Conservation (phyloP, 495 filamentous ascomycete species). For the Xylaria bambusicola region DNA sequence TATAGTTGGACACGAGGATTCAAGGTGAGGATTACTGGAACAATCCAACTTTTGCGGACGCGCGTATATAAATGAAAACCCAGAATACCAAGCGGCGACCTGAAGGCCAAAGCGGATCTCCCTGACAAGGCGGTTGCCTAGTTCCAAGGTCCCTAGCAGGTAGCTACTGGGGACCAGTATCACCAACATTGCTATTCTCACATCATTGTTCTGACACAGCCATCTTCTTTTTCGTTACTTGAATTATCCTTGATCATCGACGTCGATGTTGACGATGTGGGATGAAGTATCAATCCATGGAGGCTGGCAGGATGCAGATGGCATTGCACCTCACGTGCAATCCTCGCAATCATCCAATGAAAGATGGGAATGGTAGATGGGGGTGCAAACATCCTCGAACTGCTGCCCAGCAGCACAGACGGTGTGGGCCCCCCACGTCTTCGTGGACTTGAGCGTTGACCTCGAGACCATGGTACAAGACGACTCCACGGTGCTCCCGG, state of each 20-base stretch:
- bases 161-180: neutral
- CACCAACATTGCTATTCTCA: neutral
- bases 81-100: neutral
- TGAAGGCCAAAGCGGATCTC: neutral
- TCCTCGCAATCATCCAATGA: constrained; percentile 11
- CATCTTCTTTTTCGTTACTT: no score
- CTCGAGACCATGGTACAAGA: constrained; percentile 15
- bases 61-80: constrained; percentile 4
- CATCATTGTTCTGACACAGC: no score
- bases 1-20: neutral
- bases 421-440: neutral
- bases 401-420: constrained; percentile 20
- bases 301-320: no score
- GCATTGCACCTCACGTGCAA: neutral
- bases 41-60: no score
- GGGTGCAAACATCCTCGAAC: constrained; percentile 18
- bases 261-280: no score
- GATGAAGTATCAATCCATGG: no score
- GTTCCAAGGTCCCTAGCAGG: neutral
- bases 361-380: neutral
- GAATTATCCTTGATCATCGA: neutral
- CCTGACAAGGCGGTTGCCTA: neutral
- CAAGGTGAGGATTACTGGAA: no score
- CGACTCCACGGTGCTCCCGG: constrained; percentile 12
- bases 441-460: neutral